A percentile compares a stretch with the other conserved stretches of the same genome.
Evolutionary conservation across 2,329 filamentous ascomycete genomes (phyloP).

Genomic region (Arachnomyces sp.): DNA sequence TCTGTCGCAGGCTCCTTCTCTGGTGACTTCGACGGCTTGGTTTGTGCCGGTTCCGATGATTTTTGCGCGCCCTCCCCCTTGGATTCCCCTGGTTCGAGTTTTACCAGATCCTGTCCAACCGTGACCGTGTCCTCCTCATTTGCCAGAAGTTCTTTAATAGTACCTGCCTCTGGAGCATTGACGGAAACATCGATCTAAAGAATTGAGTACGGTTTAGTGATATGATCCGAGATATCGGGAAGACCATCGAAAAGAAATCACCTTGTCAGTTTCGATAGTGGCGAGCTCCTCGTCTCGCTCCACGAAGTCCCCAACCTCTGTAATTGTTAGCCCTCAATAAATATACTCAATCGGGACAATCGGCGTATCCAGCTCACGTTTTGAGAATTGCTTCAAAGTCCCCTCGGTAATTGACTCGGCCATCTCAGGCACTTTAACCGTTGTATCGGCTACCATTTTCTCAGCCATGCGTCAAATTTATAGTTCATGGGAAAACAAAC

Average conservation of each 20-base stretch:
- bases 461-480: constrained; percentile 7
- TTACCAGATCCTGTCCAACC: constrained; percentile 85
- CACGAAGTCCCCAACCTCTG: constrained; percentile 82
- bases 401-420: constrained; percentile 98
- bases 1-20: constrained; percentile 46
- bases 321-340: constrained; percentile 2
- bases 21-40: constrained; percentile 50
- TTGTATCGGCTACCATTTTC: constrained; percentile 56
- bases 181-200: constrained; percentile 87
- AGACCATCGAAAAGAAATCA: constrained; percentile 29
- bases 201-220: constrained; percentile 8
- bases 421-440: constrained; percentile 95
- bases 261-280: constrained; percentile 98
- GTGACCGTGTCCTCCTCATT: constrained; percentile 92
- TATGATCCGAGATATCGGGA: constrained; percentile 1
- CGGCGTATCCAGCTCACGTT: constrained; percentile 44
- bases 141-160: constrained; percentile 83
- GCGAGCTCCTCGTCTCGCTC: constrained; percentile 96
- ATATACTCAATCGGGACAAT: neutral
- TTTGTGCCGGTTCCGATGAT: constrained; percentile 53
- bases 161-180: constrained; percentile 84
- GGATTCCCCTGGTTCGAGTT: constrained; percentile 70
- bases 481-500: constrained; percentile 14
- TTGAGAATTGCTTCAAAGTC: constrained; percentile 90
- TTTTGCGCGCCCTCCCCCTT: constrained; percentile 50